These are phyloP conservation scores for Globisporangium splendens DNA, from an alignment of 352 stramenopile genomes.

Conservation along the genomic window DNA sequence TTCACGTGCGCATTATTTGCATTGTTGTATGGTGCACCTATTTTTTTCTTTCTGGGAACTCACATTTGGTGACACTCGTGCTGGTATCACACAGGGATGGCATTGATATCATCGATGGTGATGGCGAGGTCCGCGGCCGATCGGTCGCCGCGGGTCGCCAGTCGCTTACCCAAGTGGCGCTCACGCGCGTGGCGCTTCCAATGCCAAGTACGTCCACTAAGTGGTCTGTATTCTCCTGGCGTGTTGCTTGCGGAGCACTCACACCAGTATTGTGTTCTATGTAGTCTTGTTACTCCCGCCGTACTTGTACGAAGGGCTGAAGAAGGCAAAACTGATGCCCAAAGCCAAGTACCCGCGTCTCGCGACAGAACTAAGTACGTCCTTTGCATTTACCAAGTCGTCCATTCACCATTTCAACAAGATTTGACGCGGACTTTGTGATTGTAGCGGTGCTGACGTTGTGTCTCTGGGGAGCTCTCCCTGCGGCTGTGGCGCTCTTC, in stretches of 20 bases:
- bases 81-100: slow-evolving; percentile 38
- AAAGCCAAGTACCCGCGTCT: slow-evolving; percentile 68
- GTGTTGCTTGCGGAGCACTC: not conserved
- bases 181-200: slow-evolving; percentile 73
- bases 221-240: no score
- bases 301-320: slow-evolving; percentile 77
- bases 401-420: no score
- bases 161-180: slow-evolving; percentile 73
- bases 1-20: slow-evolving; percentile 46
- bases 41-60: not conserved
- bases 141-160: slow-evolving; percentile 76
- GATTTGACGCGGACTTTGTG: not conserved
- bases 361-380: slow-evolving; percentile 68
- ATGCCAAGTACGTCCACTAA: slow-evolving; percentile 60
- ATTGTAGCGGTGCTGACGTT: slow-evolving; percentile 58
- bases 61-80: no score
- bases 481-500: slow-evolving; percentile 77
- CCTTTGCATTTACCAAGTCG: no score
- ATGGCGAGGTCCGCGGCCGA: slow-evolving; percentile 73
- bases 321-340: slow-evolving; percentile 73
- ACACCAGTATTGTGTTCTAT: not conserved
- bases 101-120: slow-evolving; percentile 81
- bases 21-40: not conserved
- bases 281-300: slow-evolving; percentile 76
- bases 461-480: slow-evolving; percentile 76